phyloP scores from a whole-genome alignment of 768 basidiomycete species.

The Pulveroboletus sp. region DNA sequence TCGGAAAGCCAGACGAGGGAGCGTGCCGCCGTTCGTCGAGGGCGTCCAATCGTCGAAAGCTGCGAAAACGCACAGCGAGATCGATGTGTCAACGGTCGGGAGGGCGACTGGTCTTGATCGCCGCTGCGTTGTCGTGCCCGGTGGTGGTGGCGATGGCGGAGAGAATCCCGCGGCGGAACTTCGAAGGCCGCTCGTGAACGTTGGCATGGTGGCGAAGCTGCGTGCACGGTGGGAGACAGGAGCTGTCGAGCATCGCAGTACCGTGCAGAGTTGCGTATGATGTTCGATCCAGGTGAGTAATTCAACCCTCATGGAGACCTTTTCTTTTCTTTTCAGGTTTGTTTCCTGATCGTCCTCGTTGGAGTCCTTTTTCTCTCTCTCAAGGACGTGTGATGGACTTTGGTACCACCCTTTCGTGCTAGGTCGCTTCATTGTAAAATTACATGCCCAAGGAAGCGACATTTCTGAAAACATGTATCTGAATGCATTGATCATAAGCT shows the following conservation, averaged over 20 bases:
- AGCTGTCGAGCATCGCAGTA: neutral
- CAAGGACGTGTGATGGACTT: neutral
- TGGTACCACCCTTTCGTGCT: neutral
- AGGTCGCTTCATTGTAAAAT: too few relatives aligned
- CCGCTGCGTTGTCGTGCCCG: neutral
- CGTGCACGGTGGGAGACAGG: slow-evolving; percentile 20
- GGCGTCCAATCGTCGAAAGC: slow-evolving; percentile 4
- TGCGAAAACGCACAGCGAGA: slow-evolving; percentile 4
- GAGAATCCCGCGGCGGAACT: too few relatives aligned
- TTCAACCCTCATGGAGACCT: neutral
- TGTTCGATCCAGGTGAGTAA: neutral
- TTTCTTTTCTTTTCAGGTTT: neutral
- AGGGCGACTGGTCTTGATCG: neutral
- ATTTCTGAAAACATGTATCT: neutral
- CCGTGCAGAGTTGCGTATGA: neutral
- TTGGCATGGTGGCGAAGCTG: slow-evolving; percentile 20
- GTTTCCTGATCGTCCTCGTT: neutral
- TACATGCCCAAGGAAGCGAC: neutral
- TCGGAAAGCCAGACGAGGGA: neutral
- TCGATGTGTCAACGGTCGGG: slow-evolving; percentile 3
- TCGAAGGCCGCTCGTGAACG: slow-evolving; percentile 1
- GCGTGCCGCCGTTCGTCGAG: neutral
- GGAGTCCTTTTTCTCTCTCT: neutral
- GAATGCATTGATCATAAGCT: neutral
- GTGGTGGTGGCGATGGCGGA: neutral